These are phyloP conservation scores for Picea sitchensis DNA, from an alignment of 75 land plant genomes.

Conservation along the genomic window DNA sequence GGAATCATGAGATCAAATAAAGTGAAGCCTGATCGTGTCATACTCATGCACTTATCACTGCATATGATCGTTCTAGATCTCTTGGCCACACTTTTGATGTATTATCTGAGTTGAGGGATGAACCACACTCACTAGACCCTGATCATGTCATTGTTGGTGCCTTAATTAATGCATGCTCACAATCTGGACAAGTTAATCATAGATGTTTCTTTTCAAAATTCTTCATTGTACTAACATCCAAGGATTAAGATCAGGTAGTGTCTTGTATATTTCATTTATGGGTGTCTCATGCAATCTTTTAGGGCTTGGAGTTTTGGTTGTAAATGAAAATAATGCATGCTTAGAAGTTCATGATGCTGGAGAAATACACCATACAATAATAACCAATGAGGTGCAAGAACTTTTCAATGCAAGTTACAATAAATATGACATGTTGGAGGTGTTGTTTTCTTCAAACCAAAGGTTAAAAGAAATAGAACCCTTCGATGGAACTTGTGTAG, in stretches of 20 bases:
- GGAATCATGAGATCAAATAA: conserved; percentile 92
- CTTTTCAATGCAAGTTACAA: neutral
- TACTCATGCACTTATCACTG: conserved; percentile 93
- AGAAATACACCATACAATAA: neutral
- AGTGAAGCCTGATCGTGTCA: conserved; percentile 90
- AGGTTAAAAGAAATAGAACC: neutral
- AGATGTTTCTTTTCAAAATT: neutral
- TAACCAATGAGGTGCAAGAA: neutral
- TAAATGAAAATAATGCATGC: neutral
- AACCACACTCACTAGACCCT: conserved; percentile 66
- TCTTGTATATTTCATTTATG: no score
- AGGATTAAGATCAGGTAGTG: no score
- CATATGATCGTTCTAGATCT: conserved; percentile 94
- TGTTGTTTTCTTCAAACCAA: neutral
- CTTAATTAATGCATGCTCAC: conserved; percentile 63
- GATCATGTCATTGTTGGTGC: conserved; percentile 39
- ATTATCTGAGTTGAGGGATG: conserved; percentile 79
- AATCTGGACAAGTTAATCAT: conserved; percentile 61
- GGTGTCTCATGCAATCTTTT: no score
- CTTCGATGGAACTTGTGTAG: neutral
- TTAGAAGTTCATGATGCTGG: neutral
- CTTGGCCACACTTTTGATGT: conserved; percentile 97
- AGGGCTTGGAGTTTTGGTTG: neutral
- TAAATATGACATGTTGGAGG: neutral
- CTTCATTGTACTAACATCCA: no score